Base-by-base conservation (phyloP, 192 early-diverging fungal species). In the Coemansia sp. region DNA sequence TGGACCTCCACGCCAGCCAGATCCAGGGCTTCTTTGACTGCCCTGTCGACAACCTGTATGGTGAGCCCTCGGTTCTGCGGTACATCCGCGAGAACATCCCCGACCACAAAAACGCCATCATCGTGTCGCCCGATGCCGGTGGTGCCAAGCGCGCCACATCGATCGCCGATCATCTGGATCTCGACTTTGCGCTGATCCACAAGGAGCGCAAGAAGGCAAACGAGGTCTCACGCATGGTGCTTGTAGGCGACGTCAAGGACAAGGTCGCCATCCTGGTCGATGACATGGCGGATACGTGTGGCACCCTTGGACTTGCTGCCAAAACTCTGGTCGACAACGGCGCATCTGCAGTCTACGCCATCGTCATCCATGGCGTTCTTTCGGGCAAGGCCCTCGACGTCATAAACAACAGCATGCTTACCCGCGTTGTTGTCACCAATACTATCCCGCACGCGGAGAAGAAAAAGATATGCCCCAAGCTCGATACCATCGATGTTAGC, bases 181-280 rank as follows among this genome's bases (percentile, higher is more conserved):
- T 98, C 77, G 95, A 97, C 57, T 98, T 98, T 85, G 96, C 96
- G 17, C 84, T 98, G 58, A 95, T 98, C 72, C 96, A 98, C 84
- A 97, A 96, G 82, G 96, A 98, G 82, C 84, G 92, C 57, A 90
- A 90, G 68, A 89, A 89, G 82, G 92, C 92, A 25, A 90, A 94
- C 78, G 85, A 90, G 76, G 90, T 94, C 52, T 88, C 90, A 37
- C 86, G 88, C 34, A 95, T 98, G 94, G 89, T 95, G 33, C 83
- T 98, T 41, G 95, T 98, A 22, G 96, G 96, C 60, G 91, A 98
- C 72, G 96, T 98, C 30, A 83, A 75, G 59, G 90, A 85, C 55
- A 92, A 92, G 80, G 87, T 89, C 59, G 94, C 92, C 45, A 96
- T 98, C 64, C 72, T 98, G 61, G 90, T 98, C 30, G 96, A 98